Conservation (phyloP, 2,329 filamentous ascomycete genomes). For the Clarireedia hainanense region DNA sequence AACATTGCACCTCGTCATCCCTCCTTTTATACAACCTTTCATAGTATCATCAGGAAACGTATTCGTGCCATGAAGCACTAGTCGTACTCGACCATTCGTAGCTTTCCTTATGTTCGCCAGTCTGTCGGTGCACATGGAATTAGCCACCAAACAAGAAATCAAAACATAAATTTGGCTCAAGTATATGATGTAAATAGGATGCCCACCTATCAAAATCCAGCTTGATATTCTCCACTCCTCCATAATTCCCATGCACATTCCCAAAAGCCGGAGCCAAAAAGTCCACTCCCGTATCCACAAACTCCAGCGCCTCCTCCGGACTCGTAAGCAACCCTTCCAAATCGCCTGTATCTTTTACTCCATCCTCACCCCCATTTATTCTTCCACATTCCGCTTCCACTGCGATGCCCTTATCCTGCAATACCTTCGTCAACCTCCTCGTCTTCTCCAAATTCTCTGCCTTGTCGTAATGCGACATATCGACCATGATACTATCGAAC, state of each 20-base stretch:
- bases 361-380: conserved; percentile 69
- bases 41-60: conserved; percentile 41
- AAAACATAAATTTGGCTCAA: neutral
- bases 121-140: neutral
- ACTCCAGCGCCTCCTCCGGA: conserved; percentile 52
- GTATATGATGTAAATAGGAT: neutral
- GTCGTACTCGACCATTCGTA: conserved; percentile 34
- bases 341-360: conserved; percentile 59
- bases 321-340: conserved; percentile 56
- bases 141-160: neutral
- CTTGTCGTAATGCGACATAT: conserved; percentile 67
- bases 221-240: conserved; percentile 30
- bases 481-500: conserved; percentile 70
- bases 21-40: conserved; percentile 39
- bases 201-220: conserved; percentile 33
- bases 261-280: conserved; percentile 61
- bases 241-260: conserved; percentile 59
- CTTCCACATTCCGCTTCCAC: conserved; percentile 62
- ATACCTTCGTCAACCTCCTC: conserved; percentile 40
- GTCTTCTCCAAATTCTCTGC: conserved; percentile 63
- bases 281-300: conserved; percentile 57
- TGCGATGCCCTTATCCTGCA: conserved; percentile 53
- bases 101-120: conserved; percentile 15
- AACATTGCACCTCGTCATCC: conserved; percentile 33
- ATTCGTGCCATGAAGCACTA: conserved; percentile 52